Conservation (phyloP, 768 basidiomycete genomes). For the Boletus rubropictus region DNA sequence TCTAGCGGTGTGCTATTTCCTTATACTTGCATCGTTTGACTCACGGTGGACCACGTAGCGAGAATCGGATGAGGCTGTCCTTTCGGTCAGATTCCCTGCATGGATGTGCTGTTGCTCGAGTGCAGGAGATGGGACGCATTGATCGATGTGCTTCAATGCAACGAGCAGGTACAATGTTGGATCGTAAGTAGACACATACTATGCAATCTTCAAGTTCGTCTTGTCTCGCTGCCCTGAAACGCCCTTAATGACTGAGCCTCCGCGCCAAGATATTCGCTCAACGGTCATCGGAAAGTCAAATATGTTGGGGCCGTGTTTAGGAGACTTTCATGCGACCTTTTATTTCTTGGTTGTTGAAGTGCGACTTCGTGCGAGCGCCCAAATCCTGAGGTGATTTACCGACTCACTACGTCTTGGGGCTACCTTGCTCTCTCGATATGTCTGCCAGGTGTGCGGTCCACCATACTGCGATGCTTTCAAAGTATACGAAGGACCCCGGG, state of each 20-base stretch:
- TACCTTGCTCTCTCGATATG: no score
- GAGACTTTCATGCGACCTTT: no score
- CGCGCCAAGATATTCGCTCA: no score
- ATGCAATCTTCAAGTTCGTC: neutral
- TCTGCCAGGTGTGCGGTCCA: no score
- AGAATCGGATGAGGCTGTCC: neutral
- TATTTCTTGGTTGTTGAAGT: no score
- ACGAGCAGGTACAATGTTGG: neutral
- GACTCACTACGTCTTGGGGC: no score
- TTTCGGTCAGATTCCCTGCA: neutral
- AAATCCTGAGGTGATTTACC: neutral
- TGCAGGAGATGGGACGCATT: neutral
- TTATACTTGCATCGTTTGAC: no score
- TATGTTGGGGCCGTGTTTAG: no score
- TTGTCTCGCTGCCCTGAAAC: neutral
- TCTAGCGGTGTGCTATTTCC: neutral
- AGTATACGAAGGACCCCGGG: no score
- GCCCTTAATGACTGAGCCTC: neutral
- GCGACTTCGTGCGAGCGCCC: no score
- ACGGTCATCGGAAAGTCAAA: no score
- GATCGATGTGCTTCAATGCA: neutral
- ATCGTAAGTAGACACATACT: neutral
- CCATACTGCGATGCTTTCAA: no score
- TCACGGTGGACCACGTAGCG: neutral
- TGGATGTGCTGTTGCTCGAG: conserved; percentile 1